Conservation (phyloP, 2,329 filamentous ascomycete genomes). For the Allantophomopsis cytisporea region DNA sequence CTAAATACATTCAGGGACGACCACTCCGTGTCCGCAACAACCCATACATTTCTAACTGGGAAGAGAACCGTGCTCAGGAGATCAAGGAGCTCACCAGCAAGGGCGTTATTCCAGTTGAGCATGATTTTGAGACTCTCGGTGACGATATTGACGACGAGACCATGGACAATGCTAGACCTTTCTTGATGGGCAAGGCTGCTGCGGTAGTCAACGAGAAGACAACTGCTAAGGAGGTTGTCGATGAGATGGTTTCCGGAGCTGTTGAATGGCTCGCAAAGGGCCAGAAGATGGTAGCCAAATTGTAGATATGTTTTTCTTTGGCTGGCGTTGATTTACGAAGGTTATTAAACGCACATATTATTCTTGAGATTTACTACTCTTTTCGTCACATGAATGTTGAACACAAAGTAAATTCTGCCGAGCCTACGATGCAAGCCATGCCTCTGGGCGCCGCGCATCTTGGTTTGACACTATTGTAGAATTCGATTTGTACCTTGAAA, state of each 20-base stretch:
- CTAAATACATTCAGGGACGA: conserved; percentile 40
- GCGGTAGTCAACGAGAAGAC: conserved; percentile 91
- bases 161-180: conserved; percentile 83
- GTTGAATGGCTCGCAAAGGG: conserved; percentile 56
- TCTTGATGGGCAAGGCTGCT: conserved; percentile 92
- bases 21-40: conserved; percentile 90
- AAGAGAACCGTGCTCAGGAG: conserved; percentile 77
- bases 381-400: too few species aligned
- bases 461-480: too few species aligned
- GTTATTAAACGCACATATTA: too few species aligned
- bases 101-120: conserved; percentile 86
- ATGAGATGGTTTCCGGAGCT: conserved; percentile 83
- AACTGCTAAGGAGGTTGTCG: conserved; percentile 79
- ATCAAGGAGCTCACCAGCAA: conserved; percentile 85
- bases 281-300: conserved; percentile 54
- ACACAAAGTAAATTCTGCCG: too few species aligned
- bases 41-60: conserved; percentile 90
- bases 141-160: conserved; percentile 46
- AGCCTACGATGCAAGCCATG: too few species aligned
- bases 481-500: too few species aligned
- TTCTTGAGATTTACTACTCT: too few species aligned
- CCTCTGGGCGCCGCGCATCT: too few species aligned
- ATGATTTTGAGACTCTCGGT: conserved; percentile 80
- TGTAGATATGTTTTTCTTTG: conserved; percentile 27
- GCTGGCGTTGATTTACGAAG: too few species aligned